Evolutionary conservation across 2,329 filamentous ascomycete genomes (phyloP), one percentile per base, ranked within the genome.

Genomic region (Paracoccidioides brasiliensis): DNA sequence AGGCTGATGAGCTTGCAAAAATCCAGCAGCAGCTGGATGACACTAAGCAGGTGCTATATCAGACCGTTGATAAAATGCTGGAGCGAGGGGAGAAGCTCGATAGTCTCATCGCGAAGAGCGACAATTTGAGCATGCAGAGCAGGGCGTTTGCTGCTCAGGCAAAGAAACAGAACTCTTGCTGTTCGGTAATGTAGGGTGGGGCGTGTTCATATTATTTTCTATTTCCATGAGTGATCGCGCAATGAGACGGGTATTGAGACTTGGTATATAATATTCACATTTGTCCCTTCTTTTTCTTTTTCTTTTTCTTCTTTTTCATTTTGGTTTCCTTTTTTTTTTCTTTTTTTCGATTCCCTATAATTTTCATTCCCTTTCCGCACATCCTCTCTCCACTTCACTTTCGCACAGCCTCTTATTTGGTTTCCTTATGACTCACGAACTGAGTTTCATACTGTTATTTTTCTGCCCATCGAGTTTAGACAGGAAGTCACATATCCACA

Each of bases 61-160:
- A 97, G 81, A 96, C 93, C 46, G 96, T 95, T 54, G 67, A 69
- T 57, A 67, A 66, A 46, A 67, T 71, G 14, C 72, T 96, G 66
- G 85, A 96, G 77, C 81, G 93, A 59, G 93, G 90, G 44, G 90
- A 97, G 81, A 97, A 96, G 80, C 89, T 98, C 63, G 91, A 97
- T 68, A 88, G 86, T 64, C 74, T 98, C 64, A 91, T 97, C 48
- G 84, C 85, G 61, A 97, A 97, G 82, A 95, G 88, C 66, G 89
- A 95, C 64, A 88, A 85, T 10, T 73, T 98, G 66, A 95, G 88
- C 72, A 81, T 83, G 52, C 87, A 93, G 78, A 95, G 89, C 76
- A 97, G 95, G 80, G 91, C 94, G 86, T 98, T 98, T 72, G 97
- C 97, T 72, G 89, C 79, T 44, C 78, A 80, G 70, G 79, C 79